Base-by-base conservation (phyloP, 805 yeast species). In the Kregervanrija delftensis region DNA sequence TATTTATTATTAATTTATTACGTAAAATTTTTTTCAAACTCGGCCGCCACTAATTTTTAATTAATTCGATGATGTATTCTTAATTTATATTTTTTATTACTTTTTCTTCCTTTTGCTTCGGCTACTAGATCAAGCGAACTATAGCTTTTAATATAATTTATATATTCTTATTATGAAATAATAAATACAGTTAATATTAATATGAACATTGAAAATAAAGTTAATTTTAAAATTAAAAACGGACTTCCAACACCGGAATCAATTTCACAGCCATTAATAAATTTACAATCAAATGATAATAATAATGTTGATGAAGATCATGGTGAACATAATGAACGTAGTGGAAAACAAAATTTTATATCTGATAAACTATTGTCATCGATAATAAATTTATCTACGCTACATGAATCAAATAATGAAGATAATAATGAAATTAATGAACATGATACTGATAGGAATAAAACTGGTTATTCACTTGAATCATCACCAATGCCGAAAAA, bases 281-380 rank as follows among this genome's bases (percentile, higher is more conserved):
- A 22, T 22, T 22, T 22, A 22, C 28, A 22, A 22, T 6, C 28
- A 22, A 4, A 22, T 22, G 37, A n/a, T 13, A 35, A 13, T 13
- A 9, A 22, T 35, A 13, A 16, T 12, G 37, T 35, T 16, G 37
- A 16, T 11, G 10, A 10, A 11, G 12, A 13, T 12, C 37, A 35
- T 13, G 37, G 12, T 22, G 12, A 16, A 35, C 37, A 13, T 15
- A n/a, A 35, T 12, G 37, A 13, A 22, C 8, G 8, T 22, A 22
- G 28, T 22, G 6, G 28, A 22, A 22, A 22, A 6, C 28, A 22
- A 22, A 6, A 6, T 22, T 22, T 28, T 14, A 39, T 44, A 17
- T 37, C 49, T 5, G 50, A 49, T 35, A 41, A 44, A 17, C 37
- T 44, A 13, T 36, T 47, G 10, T 44, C 38, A 11, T 43, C 46